These are phyloP conservation scores for Flueggea neowawraea DNA, from an alignment of 441 rosid genomes.

Conservation along the genomic window DNA sequence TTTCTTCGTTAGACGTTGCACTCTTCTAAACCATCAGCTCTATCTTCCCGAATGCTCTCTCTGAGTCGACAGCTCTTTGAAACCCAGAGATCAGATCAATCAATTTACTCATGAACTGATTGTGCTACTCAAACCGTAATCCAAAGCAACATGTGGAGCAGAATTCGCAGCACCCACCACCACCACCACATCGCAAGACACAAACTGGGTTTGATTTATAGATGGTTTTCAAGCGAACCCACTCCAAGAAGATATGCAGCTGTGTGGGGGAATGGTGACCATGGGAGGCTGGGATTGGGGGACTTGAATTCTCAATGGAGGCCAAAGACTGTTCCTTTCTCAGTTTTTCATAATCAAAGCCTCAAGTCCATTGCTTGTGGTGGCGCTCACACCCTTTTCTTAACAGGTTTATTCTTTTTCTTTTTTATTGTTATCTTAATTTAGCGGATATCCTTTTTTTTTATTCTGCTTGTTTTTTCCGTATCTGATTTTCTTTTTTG, in stretches of 20 bases:
- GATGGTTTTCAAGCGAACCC: neutral
- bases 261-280: conserved; percentile 94
- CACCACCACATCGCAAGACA: too few relatives aligned
- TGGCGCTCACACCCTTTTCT: conserved; percentile 95
- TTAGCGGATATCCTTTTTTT: neutral
- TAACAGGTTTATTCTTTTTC: conserved; percentile 51
- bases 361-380: conserved; percentile 82
- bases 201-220: too few relatives aligned
- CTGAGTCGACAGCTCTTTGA: too few relatives aligned
- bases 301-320: conserved; percentile 69
- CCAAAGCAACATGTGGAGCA: too few relatives aligned
- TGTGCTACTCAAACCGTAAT: too few relatives aligned
- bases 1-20: too few relatives aligned
- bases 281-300: conserved; percentile 82
- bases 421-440: neutral
- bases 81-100: too few relatives aligned
- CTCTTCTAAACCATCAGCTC: too few relatives aligned
- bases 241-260: conserved; percentile 49
- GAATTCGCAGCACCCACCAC: too few relatives aligned
- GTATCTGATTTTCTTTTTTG: neutral
- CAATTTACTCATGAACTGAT: too few relatives aligned
- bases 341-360: conserved; percentile 41
- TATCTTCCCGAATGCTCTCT: too few relatives aligned
- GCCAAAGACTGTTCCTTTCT: conserved; percentile 38
- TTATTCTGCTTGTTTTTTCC: neutral